Evolutionary conservation across 805 yeast species (phyloP), one percentile per base, ranked within the genome.

Genomic region (Lipomyces starkeyi): DNA sequence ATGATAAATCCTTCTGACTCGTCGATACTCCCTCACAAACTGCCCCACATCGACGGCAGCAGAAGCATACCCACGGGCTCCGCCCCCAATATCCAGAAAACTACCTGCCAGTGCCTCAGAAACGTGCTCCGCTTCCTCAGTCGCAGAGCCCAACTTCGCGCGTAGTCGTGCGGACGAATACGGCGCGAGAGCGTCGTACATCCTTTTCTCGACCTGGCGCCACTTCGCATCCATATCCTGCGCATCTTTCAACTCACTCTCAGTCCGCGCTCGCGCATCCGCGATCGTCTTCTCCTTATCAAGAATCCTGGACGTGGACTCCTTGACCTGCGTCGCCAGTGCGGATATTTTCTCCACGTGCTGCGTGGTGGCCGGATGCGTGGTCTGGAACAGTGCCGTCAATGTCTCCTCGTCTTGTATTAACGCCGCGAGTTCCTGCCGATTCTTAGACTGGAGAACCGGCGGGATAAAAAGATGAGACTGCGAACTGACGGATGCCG

Each of bases 1-100:
- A 74, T 86, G 85, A 73, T 79, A 86, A 35, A 77, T 69, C 25
- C 79, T 79, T 59, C 88, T 77, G 54, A 79, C 80, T 2, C 69
- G 69, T 59, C 79, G 75, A 74, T 84, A 87, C n/a, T 76, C 75
- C 17, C 74, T 71, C 14, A 87, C 76, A 72, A 86, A 84, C 13
- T 76, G 80, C 3, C 67, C 69, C n/a, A 80, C 81, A 17, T 78
- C 72, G 59, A 59, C 53, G 37, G 72, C 66, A 63, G 64, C 71
- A 9, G 58, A 66, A 22, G n/a, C 63, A 58, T 59, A 71, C 75
- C 68, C 14, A 40, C 59, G 0, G 66, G 29, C n/a, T 75, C 77
- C 54, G 3, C 49, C 58, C 17, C 34, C 43, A 3, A 14, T 29
- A n/a, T 70, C 73, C 14, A 78, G 62, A 65, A 82, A 78, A 22